Evolutionary conservation across 2,329 filamentous ascomycete species (phyloP), one percentile per base, ranked within the genome.

Genomic region (Lecanicillium sp.): DNA sequence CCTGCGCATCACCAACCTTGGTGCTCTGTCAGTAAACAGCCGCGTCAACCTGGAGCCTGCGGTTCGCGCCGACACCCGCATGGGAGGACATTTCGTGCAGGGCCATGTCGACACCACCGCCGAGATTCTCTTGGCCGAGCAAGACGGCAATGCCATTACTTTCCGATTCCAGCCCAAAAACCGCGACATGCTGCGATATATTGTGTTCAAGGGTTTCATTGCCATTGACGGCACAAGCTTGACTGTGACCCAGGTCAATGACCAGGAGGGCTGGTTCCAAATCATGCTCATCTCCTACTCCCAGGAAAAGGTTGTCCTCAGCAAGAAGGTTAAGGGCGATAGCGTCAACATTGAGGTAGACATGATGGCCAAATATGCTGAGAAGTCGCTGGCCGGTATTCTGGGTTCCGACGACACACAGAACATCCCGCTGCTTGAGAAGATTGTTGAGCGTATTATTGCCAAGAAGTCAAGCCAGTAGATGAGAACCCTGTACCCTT

Each of bases 241-340:
- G 69, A 98, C 92, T 0, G 76, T 98, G 3, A 97, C 90, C 3
- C 74, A 77, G 49, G 90, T 97, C 20, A 67, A 90, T 52, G 90
- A 96, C 60, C 72, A 57, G 4, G 75, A 79, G 48, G 81, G 83
- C 30, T 94, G 87, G 60, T 96, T 82, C 77, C 92, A 97, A 73
- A 84, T 98, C 36, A 98, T 98, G 92, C 71, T 98, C 45, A 96
- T 98, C 59, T 77, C 85, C 8, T 98, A 98, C 62, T 96, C 92
- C 10, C 92, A 97, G 67, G 87, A 90, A 62, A 85, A 85, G 61
- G 81, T 98, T 13, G 83, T 94, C 13, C 79, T 87, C 46, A 86
- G 85, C 3, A 69, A 68, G 37, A 96, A 96, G 74, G 70, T 75
- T 61, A 65, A 74, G 20, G 88, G 89, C 3, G 87, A 94, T 5